These are phyloP conservation scores for Andrographis paniculata DNA, from an alignment of 305 asterid species.

Conservation along the genomic window DNA sequence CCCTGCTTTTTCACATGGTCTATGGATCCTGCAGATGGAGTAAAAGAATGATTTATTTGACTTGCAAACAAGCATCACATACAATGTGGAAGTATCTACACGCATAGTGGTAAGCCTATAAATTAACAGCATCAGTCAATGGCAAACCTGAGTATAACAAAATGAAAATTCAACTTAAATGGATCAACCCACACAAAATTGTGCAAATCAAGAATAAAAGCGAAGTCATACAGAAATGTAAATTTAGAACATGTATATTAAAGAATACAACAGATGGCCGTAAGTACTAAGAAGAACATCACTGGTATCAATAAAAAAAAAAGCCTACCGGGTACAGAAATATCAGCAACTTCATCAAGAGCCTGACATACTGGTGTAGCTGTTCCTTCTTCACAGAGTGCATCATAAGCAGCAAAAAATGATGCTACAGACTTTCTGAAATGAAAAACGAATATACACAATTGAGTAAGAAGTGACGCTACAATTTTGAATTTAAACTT, in stretches of 20 bases:
- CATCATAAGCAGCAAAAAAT: constrained; percentile 90
- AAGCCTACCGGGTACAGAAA: constrained; percentile 73
- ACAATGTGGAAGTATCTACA: constrained; percentile 9
- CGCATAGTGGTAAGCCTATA: constrained; percentile 5
- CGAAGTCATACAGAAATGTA: constrained; percentile 15
- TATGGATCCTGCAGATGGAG: constrained; percentile 59
- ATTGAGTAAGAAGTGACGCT: constrained; percentile 14
- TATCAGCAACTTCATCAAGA: constrained; percentile 89
- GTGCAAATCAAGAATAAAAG: constrained; percentile 15
- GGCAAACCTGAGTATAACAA: constrained; percentile 12
- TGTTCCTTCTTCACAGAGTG: constrained; percentile 97
- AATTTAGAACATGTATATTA: constrained; percentile 5
- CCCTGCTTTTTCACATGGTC: constrained; percentile 92
- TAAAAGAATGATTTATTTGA: constrained; percentile 14
- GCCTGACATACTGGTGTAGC: constrained; percentile 85
- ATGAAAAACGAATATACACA: constrained; percentile 12
- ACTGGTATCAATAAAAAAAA: constrained; percentile 14
- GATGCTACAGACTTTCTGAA: constrained; percentile 90
- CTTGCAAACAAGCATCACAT: not conserved
- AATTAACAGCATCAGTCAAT: constrained; percentile 3
- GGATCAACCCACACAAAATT: not conserved
- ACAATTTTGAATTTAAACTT: constrained; percentile 10
- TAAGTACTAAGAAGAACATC: constrained; percentile 4
- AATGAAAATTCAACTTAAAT: not conserved
- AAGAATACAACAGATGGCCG: constrained; percentile 5